These are phyloP conservation scores for Leptographium radiaticola DNA, from an alignment of 2,329 filamentous ascomycete species.

Conservation along the genomic window DNA sequence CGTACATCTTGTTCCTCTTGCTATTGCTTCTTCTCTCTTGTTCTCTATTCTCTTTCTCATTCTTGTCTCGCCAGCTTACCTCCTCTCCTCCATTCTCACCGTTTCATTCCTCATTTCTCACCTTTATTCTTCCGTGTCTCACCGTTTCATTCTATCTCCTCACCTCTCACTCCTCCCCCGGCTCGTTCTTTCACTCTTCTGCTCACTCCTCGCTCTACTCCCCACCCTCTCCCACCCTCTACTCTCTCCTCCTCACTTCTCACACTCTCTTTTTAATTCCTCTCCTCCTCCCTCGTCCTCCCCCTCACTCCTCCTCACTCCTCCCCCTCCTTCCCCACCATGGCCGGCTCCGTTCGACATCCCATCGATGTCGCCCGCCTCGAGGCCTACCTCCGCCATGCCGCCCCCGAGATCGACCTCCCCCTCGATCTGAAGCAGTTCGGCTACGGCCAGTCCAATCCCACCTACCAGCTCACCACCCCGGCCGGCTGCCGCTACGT, in stretches of 20 bases:
- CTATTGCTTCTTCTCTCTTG: too few species aligned
- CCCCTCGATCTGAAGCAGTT: constrained; percentile 93
- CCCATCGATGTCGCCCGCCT: constrained; percentile 74
- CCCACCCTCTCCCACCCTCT: not conserved
- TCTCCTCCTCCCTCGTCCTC: not conserved
- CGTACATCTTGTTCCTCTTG: too few species aligned
- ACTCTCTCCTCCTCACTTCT: too few species aligned
- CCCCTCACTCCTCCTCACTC: not conserved
- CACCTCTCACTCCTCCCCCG: too few species aligned
- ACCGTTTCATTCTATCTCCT: too few species aligned
- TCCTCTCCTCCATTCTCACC: too few species aligned
- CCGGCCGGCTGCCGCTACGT: constrained; percentile 62
- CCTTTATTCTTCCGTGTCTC: too few species aligned
- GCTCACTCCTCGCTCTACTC: too few species aligned
- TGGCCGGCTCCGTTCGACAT: constrained; percentile 85
- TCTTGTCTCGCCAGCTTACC: too few species aligned
- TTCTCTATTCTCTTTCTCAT: too few species aligned
- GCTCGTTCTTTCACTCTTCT: too few species aligned
- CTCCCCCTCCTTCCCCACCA: constrained; percentile 16
- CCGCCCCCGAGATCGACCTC: constrained; percentile 72
- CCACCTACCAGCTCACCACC: constrained; percentile 82
- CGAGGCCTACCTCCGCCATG: constrained; percentile 60
- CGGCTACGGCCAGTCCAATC: constrained; percentile 93
- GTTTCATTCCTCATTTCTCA: too few species aligned
- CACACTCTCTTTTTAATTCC: not conserved